Conservation (phyloP, 1,284 basidiomycete species). For the Schizopora paradoxa region DNA sequence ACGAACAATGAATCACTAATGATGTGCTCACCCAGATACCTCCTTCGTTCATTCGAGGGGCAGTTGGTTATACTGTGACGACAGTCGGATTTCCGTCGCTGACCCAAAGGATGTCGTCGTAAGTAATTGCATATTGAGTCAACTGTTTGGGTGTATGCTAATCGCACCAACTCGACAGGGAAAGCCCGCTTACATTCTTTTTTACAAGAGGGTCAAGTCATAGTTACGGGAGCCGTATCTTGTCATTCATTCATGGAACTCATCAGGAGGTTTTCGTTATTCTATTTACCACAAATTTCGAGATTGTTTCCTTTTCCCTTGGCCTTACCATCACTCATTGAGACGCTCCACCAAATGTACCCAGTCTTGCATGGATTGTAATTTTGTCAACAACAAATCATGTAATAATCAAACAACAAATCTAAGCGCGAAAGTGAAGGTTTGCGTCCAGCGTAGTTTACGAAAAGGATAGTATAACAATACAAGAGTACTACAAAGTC, state of each 20-base stretch:
- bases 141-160: slow-evolving; percentile 2
- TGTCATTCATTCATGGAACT: slow-evolving; percentile 24
- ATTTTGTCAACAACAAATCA: slow-evolving; percentile 1
- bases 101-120: slow-evolving; percentile 82
- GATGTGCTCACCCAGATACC: slow-evolving; percentile 53
- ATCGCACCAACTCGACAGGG: slow-evolving; percentile 42
- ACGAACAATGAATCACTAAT: background rate
- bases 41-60: slow-evolving; percentile 77
- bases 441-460: background rate
- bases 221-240: slow-evolving; percentile 26
- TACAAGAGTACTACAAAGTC: no score
- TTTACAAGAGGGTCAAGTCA: slow-evolving; percentile 69
- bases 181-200: slow-evolving; percentile 84
- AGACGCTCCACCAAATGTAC: slow-evolving; percentile 7
- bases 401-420: slow-evolving; percentile 10
- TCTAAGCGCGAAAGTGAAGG: background rate
- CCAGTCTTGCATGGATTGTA: slow-evolving; percentile 11
- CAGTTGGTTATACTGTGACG: slow-evolving; percentile 84
- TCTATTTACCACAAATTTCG: background rate
- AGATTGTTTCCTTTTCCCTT: slow-evolving; percentile 2
- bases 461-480: background rate
- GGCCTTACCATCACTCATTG: slow-evolving; percentile 1
- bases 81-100: slow-evolving; percentile 68
- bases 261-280: background rate
- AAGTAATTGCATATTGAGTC: slow-evolving; percentile 41